These are phyloP conservation scores for Lactarius sp. DNA, from an alignment of 768 basidiomycete species.

Conservation along the genomic window DNA sequence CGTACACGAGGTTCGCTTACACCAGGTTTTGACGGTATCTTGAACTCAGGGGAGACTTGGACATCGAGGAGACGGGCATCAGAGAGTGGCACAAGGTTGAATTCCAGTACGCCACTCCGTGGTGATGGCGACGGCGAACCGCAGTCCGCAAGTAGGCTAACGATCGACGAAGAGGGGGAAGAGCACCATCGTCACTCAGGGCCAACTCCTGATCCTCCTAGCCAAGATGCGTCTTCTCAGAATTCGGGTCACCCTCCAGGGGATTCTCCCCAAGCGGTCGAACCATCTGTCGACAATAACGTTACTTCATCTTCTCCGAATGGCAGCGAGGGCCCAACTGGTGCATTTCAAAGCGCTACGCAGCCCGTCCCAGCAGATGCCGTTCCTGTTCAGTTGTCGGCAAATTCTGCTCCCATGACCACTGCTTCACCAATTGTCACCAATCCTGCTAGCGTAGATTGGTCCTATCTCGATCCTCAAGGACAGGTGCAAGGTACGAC, in stretches of 20 bases:
- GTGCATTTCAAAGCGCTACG: not conserved
- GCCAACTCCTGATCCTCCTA: not conserved
- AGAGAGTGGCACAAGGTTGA: conserved; percentile 46
- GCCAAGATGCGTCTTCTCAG: not conserved
- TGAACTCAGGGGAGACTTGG: conserved; percentile 66
- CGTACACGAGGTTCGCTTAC: conserved; percentile 55
- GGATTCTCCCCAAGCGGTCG: not conserved
- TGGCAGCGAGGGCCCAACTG: conserved; percentile 4
- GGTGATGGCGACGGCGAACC: conserved; percentile 37
- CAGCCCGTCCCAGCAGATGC: conserved; percentile 4
- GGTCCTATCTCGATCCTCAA: conserved; percentile 90
- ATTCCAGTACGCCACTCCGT: conserved; percentile 37
- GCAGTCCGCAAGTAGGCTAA: conserved; percentile 39
- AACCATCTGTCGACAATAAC: not conserved
- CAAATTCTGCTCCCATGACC: conserved; percentile 1
- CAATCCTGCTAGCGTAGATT: conserved; percentile 64
- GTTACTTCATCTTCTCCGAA: conserved; percentile 1
- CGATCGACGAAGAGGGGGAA: conserved; percentile 62
- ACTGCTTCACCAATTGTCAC: conserved; percentile 40
- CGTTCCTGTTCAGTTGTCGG: not conserved
- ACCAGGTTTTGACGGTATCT: conserved; percentile 68
- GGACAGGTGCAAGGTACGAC: conserved; percentile 83
- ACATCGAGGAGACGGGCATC: conserved; percentile 56
- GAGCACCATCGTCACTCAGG: conserved; percentile 14
- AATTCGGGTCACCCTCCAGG: not conserved